Evolutionary conservation across 225 moss, liverwort and hornwort genomes (phyloP).

Genomic region (Straminergon stramineum): DNA sequence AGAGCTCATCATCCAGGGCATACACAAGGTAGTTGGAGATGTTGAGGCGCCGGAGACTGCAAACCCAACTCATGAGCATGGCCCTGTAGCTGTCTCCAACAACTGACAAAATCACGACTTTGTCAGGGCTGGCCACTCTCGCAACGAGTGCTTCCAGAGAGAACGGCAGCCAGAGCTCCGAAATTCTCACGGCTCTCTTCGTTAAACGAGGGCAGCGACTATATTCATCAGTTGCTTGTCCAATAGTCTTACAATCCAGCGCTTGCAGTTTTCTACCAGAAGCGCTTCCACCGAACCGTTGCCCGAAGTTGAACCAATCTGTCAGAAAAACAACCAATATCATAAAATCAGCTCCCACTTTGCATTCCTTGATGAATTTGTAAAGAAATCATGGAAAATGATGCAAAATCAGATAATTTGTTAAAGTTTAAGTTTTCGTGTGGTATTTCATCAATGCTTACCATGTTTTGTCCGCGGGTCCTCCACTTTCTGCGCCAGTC

Average conservation of each 20-base stretch:
- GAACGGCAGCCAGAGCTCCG: conserved; percentile 37
- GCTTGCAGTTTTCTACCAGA: conserved; percentile 16
- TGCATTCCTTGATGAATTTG: background rate
- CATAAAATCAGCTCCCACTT: background rate
- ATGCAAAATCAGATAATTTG: background rate
- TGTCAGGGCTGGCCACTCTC: conserved; percentile 61
- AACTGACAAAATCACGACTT: conserved; percentile 75
- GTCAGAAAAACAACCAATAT: background rate
- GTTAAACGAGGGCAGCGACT: conserved; percentile 30
- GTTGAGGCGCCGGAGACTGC: conserved; percentile 69
- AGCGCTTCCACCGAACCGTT: conserved; percentile 13
- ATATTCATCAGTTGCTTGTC: conserved; percentile 13
- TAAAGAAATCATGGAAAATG: background rate
- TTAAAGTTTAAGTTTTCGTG: background rate
- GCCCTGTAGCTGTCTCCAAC: conserved; percentile 86
- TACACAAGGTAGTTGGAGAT: conserved; percentile 76
- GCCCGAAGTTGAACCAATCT: conserved; percentile 30
- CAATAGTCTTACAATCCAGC: conserved; percentile 39
- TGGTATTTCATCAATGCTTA: background rate
- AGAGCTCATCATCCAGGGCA: conserved; percentile 84
- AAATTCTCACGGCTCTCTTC: conserved; percentile 14
- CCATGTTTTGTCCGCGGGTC: conserved; percentile 11
- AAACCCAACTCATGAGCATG: conserved; percentile 99
- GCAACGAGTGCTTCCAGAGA: conserved; percentile 51
- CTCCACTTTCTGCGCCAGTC: conserved; percentile 31